Evolutionary conservation across 31 red algal species (phyloP), one percentile per base, ranked within the genome.

Genomic region (Endocladia muricata): DNA sequence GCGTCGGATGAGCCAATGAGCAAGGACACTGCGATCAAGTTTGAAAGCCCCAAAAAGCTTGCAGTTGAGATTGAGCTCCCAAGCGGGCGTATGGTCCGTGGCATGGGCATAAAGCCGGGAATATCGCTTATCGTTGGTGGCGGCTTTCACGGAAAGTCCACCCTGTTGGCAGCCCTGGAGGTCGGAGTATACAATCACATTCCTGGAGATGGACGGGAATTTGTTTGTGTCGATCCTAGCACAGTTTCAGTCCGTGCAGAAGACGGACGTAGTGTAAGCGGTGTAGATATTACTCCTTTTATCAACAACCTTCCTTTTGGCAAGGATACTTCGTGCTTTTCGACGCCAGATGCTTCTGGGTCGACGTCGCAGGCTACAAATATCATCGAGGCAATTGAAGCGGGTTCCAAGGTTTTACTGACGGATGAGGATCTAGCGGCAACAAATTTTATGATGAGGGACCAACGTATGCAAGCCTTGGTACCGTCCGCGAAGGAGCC

Each of bases 361-460:
- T 88, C 83, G 9, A 95, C 93, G 4, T 81, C 74, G 23, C 93
- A 95, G 54, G 93, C 93, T 3, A 81, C 93, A 31, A 90, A 90
- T 61, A 95, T 95, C 48, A 79, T 90, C 15, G 93, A 95, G 49
- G 86, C 86, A 0, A 40, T 95, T 19, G 82, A 95, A 52, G 93
- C 93, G n/a, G 82, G 93, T 60, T 76, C 93, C 4, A 77, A 70
- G 37, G 52, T 82, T 34, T 43, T 95, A 4, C 74, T 95, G 48
- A 83, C 83, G 19, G 93, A 95, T 55, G 93, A 95, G 59, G 93
- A 95, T 79, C 55, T 83, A 3, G 47, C 77, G 35, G 93, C 93
- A 5, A 95, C 93, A 22, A 95, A 95, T 63, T 95, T 95, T 81
- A 95, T 95, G 93, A 91, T 95, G 54, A 71, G 93, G 35, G 93